Base-by-base conservation (phyloP, 176 grass and related monocot species). In the Lolium perenne region DNA sequence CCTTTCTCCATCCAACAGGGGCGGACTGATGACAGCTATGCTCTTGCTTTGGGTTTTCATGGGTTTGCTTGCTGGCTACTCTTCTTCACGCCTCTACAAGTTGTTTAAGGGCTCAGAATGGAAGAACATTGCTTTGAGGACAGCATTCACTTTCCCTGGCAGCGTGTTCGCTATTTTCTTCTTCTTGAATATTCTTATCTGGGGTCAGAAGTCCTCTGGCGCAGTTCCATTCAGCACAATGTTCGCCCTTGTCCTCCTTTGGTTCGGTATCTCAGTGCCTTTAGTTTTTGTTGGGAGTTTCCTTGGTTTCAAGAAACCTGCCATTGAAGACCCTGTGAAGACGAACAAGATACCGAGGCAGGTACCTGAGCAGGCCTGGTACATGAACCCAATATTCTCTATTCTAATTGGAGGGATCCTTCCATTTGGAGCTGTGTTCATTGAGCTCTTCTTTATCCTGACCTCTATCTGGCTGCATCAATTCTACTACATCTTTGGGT, bases 401-500 rank as follows among this genome's bases (percentile, higher is more conserved):
- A 94, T 97, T 79, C 80, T 97, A 59, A 94, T 94, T 2, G 92
- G 95, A 60, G 95, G 95, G 29, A 94, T 97, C 63, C 91, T 97
- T 85, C 95, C 95, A 9, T 97, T 97, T 67, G 95, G 95, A 62
- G 92, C 95, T 61, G 95, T 97, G 55, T 97, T 97, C 78, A 97
- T 97, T 32, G 92, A 97, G 67, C 87, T 97, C 69, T 97, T 97
- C 83, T 97, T 97, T 58, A 97, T 97, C 79, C 90, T 97, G 57
- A 97, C 90, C 25, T 94, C 95, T 75, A 97, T 97, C 62, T 97
- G 95, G 95, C 84, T 97, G 43, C 83, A 97, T 40, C 95, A 97
- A 74, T 97, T 97, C 73, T 97, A 97, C 88, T 97, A 97, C 88
- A 97, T 94, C 71, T 97, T 97, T 59, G 95, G 95, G 22, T 97